These are phyloP conservation scores for Forsythia viridissima DNA, from an alignment of 257 asterid species.

Conservation along the genomic window DNA sequence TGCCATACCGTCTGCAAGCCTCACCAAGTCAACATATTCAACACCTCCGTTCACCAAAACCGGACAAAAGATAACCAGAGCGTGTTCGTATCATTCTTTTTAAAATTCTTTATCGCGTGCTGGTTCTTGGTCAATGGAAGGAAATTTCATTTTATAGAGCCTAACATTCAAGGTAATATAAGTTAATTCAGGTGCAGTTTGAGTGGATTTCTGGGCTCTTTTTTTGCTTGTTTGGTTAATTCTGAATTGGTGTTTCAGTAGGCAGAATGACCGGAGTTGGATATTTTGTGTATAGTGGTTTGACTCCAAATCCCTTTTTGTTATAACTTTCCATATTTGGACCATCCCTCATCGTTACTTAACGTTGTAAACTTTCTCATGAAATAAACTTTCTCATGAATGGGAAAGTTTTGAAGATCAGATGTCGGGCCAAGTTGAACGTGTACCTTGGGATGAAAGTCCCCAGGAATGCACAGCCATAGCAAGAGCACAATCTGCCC, in stretches of 20 bases:
- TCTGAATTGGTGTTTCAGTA: conserved; percentile 10
- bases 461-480: not conserved
- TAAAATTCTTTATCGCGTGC: not conserved
- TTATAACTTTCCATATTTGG: not conserved
- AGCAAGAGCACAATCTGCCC: not conserved
- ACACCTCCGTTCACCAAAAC: conserved; percentile 49
- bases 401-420: not conserved
- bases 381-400: too few relatives aligned
- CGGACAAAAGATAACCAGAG: conserved; percentile 23
- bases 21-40: conserved; percentile 43
- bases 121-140: not conserved
- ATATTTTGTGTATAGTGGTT: conserved; percentile 15
- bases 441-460: too few relatives aligned
- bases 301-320: not conserved
- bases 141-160: too few relatives aligned
- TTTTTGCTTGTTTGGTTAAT: conserved; percentile 8
- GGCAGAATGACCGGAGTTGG: conserved; percentile 21
- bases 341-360: not conserved
- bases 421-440: not conserved
- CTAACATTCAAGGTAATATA: conserved; percentile 4
- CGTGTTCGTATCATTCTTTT: conserved; percentile 17
- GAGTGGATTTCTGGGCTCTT: conserved; percentile 20
- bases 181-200: conserved; percentile 7
- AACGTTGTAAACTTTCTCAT: too few relatives aligned
- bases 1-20: conserved; percentile 41